These are phyloP conservation scores for Yamadazyma taylorii DNA, from an alignment of 1,139 yeast genomes.

Conservation along the genomic window DNA sequence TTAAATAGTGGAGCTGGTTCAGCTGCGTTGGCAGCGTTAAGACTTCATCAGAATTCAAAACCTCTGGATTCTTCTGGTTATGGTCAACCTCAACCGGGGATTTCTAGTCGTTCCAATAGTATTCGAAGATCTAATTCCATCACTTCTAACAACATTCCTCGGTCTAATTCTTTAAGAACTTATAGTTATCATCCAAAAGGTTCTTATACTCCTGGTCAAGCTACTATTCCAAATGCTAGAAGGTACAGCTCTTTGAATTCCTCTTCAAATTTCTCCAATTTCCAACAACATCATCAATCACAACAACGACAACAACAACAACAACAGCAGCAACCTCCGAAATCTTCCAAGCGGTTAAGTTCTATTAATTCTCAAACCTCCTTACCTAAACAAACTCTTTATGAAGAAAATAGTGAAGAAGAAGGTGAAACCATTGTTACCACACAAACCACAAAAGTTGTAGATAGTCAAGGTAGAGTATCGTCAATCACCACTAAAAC, in stretches of 20 bases:
- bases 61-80: constrained; percentile 8
- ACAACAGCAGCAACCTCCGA: constrained; percentile 1
- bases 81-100: constrained; percentile 23
- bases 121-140: constrained; percentile 1
- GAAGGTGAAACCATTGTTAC: constrained; percentile 35
- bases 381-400: constrained; percentile 7
- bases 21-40: constrained; percentile 46
- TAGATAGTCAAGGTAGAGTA: constrained; percentile 45
- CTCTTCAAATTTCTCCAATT: constrained; percentile 6
- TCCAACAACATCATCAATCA: constrained; percentile 4
- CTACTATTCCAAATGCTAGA: constrained; percentile 18
- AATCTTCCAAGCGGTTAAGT: constrained; percentile 6
- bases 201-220: constrained; percentile 37
- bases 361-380: constrained; percentile 11
- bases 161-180: constrained; percentile 35
- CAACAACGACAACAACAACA: too few species aligned
- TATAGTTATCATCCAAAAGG: constrained; percentile 44
- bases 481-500: constrained; percentile 46
- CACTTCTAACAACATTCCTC: constrained; percentile 8
- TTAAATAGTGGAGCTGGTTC: constrained; percentile 39
- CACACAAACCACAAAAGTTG: constrained; percentile 45
- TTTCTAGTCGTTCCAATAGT: constrained; percentile 13
- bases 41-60: constrained; percentile 28
- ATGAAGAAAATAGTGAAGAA: constrained; percentile 16
- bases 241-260: constrained; percentile 21